Evolutionary conservation across 202 grass and related monocot genomes (phyloP).

Genomic region (Schoenoplectus tabernaemontani): DNA sequence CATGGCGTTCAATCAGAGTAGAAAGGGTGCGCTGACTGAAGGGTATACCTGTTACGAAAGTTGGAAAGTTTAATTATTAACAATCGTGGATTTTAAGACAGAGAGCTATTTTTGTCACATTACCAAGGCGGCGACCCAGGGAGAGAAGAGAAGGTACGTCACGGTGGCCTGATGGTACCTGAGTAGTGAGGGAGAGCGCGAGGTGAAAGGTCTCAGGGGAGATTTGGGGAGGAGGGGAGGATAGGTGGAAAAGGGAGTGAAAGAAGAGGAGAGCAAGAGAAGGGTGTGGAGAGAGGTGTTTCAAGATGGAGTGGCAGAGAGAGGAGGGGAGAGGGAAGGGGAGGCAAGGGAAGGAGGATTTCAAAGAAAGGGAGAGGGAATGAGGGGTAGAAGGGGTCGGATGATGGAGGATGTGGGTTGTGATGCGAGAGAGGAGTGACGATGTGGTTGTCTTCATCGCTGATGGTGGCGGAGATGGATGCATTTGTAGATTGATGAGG

Average conservation of each 20-base stretch:
- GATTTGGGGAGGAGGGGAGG: conserved; percentile 18
- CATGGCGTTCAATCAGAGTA: conserved; percentile 59
- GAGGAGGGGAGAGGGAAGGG: conserved; percentile 46
- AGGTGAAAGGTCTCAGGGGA: conserved; percentile 25
- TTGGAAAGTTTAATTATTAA: not conserved
- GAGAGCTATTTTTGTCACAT: not conserved
- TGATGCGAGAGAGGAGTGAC: not conserved
- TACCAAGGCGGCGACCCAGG: conserved; percentile 16
- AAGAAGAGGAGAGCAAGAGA: conserved; percentile 50
- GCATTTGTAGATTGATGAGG: not conserved
- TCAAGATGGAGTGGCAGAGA: conserved; percentile 46
- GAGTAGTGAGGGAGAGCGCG: conserved; percentile 26
- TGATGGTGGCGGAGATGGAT: not conserved
- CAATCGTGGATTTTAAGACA: not conserved
- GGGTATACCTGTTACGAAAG: not conserved
- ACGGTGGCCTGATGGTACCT: not conserved
- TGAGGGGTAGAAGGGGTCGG: conserved; percentile 57
- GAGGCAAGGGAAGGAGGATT: conserved; percentile 27
- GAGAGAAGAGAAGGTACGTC: conserved; percentile 20
- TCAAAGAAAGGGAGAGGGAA: conserved; percentile 50
- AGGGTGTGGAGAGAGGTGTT: conserved; percentile 50
- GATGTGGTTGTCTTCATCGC: not conserved
- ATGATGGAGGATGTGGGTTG: conserved; percentile 36
- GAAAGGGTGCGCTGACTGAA: conserved; percentile 67
- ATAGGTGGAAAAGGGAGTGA: conserved; percentile 41